A percentile compares a stretch with the other conserved stretches of the same genome.
phyloP scores from a whole-genome alignment of 2,329 filamentous ascomycete species.

The Xylariaceae sp. region DNA sequence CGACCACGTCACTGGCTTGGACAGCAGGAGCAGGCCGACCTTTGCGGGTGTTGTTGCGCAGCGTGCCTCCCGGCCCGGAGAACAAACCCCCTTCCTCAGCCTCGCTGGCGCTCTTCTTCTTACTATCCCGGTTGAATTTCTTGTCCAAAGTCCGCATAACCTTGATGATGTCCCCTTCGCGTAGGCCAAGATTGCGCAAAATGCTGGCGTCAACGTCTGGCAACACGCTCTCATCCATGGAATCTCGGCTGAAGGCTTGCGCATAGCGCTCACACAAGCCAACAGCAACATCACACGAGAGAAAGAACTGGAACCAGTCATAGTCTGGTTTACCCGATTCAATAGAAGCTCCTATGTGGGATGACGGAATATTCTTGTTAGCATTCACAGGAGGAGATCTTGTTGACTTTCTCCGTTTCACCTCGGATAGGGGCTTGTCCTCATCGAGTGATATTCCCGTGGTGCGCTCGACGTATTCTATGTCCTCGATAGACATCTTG shows the following conservation, averaged over 20 bases:
- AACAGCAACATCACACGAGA: constrained; percentile 85
- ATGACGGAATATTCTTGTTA: constrained; percentile 28
- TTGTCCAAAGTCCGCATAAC: constrained; percentile 86
- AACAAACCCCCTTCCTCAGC: constrained; percentile 71
- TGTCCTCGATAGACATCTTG: constrained; percentile 94
- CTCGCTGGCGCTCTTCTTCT: constrained; percentile 48
- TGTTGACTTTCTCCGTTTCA: constrained; percentile 56
- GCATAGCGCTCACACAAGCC: constrained; percentile 94
- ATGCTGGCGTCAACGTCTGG: constrained; percentile 83
- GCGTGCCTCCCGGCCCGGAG: constrained; percentile 83
- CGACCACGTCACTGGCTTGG: constrained; percentile 80
- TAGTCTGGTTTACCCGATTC: constrained; percentile 70
- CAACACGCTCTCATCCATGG: constrained; percentile 91
- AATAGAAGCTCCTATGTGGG: constrained; percentile 59
- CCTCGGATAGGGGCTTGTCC: constrained; percentile 87
- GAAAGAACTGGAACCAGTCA: constrained; percentile 99
- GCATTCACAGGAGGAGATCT: constrained; percentile 23
- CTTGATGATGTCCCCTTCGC: constrained; percentile 94
- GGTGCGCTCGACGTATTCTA: constrained; percentile 87
- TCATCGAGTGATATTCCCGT: constrained; percentile 92
- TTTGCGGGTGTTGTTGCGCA: constrained; percentile 94
- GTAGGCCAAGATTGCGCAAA: constrained; percentile 83
- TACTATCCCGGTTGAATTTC: constrained; percentile 68
- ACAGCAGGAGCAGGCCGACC: constrained; percentile 84
- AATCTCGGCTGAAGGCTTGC: constrained; percentile 83